Evolutionary conservation across 345 rosid species (phyloP).

Genomic region (Bretschneidera sinensis): DNA sequence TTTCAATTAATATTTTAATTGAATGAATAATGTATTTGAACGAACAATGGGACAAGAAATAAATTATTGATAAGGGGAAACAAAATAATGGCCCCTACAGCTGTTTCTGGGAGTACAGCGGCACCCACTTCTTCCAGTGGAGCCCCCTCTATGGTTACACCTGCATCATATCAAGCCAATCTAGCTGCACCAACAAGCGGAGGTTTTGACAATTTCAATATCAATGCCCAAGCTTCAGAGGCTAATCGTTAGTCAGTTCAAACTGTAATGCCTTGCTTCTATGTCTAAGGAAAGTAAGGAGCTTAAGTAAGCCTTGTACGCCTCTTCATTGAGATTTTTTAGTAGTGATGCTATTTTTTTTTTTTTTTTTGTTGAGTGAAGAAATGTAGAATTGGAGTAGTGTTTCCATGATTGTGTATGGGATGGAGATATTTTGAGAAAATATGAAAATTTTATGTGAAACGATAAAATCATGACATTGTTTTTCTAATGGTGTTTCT

Average conservation of each 20-base stretch:
- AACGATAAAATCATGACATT: no score
- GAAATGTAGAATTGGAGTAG: not conserved
- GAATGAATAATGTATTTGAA: no score
- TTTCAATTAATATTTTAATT: no score
- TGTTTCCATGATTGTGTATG: not conserved
- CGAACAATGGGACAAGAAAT: no score
- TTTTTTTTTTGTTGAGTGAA: not conserved
- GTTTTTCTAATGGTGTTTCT: not conserved
- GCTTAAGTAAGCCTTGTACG: not conserved
- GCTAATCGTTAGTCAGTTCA: constrained; percentile 38
- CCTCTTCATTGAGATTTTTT: not conserved
- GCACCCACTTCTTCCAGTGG: constrained; percentile 44
- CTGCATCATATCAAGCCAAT: constrained; percentile 52
- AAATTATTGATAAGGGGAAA: no score
- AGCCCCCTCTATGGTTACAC: constrained; percentile 37
- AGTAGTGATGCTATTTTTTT: not conserved
- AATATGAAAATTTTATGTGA: not conserved
- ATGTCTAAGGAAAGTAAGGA: not conserved
- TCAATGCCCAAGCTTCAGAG: constrained; percentile 49
- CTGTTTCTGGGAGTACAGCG: constrained; percentile 52
- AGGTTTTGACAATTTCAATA: constrained; percentile 47
- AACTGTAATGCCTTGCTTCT: not conserved
- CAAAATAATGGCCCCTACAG: constrained; percentile 34
- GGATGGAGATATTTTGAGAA: no score
- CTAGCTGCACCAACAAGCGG: constrained; percentile 49